Evolutionary conservation across 331 rosid species (phyloP), one percentile per base, ranked within the genome.

Genomic region (Quercus lobata): DNA sequence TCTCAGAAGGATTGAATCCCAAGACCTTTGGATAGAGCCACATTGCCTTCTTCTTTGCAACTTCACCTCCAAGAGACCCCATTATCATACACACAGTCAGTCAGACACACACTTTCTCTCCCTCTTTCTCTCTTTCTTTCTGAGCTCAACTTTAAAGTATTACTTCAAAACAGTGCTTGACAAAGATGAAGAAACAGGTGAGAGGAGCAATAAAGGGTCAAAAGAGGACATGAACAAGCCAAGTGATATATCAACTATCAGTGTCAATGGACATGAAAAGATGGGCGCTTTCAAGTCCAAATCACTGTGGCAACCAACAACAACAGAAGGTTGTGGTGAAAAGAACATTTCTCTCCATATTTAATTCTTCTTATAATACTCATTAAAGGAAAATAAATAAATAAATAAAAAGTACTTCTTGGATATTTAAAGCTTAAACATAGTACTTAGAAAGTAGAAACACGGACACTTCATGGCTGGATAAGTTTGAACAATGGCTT

Each of bases 251-350:
- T 95, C 99, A 93, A 91, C 95, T 87, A 95, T 95, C 99, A 95
- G 88, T 82, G 89, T 95, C 99, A 91, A 88, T 82, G 81, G 97
- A 95, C 98, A 93, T 93, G 99, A 95, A 93, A 95, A 95, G 99
- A 95, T 95, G 97, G 97, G 97, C 82, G 96, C 99, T 93, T 91
- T 95, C 99, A 95, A 85, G 90, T 95, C 91, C 78, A 88, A 88
- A 88, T 87, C 93, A 90, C 99, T 93, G 95, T 91, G 98, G 88
- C 99, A 95, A 91, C 92, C 86, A 94, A 94, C 94, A 89, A 82
- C 88, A 87, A 83, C 87, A 86, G 87, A 85, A 83, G 87, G 86
- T 83, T 85, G 91, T 73, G 90, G 90, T 91, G 89, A 91, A 86
- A 81, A 74, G 78, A 84, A 87, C 88, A 83, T 82, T 71, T 80